These are phyloP conservation scores for Acmispon strigosus DNA, from an alignment of 306 rosid genomes.

Conservation along the genomic window DNA sequence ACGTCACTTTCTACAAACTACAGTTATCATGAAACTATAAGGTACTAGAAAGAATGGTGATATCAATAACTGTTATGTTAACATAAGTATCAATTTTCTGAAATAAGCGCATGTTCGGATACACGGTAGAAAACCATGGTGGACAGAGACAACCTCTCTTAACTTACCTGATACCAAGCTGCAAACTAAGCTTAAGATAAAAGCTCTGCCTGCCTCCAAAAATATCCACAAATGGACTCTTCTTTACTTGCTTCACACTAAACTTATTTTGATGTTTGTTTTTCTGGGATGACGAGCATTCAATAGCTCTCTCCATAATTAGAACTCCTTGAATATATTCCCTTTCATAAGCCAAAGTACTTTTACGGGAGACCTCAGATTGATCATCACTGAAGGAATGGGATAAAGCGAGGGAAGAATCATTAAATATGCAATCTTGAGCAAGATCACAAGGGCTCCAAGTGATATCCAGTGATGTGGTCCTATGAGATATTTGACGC, in stretches of 20 bases:
- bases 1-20: not conserved
- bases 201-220: slow-evolving; percentile 22
- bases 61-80: not conserved
- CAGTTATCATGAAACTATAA: not conserved
- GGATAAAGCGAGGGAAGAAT: slow-evolving; percentile 28
- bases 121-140: too few relatives aligned
- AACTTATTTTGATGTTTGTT: slow-evolving; percentile 39
- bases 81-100: not conserved
- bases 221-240: slow-evolving; percentile 36
- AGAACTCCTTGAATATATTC: slow-evolving; percentile 85
- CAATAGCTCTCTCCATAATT: slow-evolving; percentile 51
- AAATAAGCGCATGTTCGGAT: too few relatives aligned
- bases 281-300: slow-evolving; percentile 25
- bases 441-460: slow-evolving; percentile 24
- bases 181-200: slow-evolving; percentile 41
- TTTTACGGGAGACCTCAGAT: slow-evolving; percentile 25
- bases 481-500: slow-evolving; percentile 39
- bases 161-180: slow-evolving; percentile 41
- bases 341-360: slow-evolving; percentile 50
- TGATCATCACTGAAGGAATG: slow-evolving; percentile 32
- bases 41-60: not conserved
- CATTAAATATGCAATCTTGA: slow-evolving; percentile 15
- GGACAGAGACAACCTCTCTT: too few relatives aligned
- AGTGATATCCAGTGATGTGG: slow-evolving; percentile 29
- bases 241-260: slow-evolving; percentile 35